Evolutionary conservation across 2,329 filamentous ascomycete species (phyloP), one percentile per base, ranked within the genome.

Genomic region (Aspergillus sp.): DNA sequence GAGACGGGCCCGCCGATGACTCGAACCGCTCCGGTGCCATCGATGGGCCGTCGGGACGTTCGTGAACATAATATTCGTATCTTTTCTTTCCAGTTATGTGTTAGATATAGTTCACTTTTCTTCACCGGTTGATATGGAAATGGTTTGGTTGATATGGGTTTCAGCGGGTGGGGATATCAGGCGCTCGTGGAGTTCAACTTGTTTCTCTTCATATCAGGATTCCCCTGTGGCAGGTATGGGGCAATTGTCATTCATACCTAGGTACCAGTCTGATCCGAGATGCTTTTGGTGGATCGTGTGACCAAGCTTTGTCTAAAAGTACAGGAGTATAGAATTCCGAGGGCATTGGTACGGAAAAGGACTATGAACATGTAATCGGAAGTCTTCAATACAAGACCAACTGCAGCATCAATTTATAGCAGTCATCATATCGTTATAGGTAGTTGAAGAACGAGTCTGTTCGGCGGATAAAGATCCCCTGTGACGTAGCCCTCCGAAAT

Each of bases 1-100:
- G 67, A 47, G 56, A 69, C 40, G 63, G 59, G 47, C 58, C 58
- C 20, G 59, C 57, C 20, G 55, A 67, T n/a, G 62, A 63, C 19
- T 48, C 55, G 21, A 58, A 58, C 19, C 57, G 58, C 16, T 55
- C 58, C n/a, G 60, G 64, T 16, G 50, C 49, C 21, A 11, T 55
- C 41, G 60, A 65, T 46, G 58, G 57, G 5, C 49, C 60, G 1
- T 31, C 34, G 45, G 49, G 55, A 21, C 52, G 47, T 20, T 41
- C 55, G 42, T 64, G 23, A 50, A 53, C 11, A 25, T 36, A 9
- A n/a, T 38, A 29, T 46, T 45, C 19, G 44, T 38, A 21, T 25
- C 47, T 46, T 34, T 42, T n/a, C 36, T 50, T 56, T 56, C 45
- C 49, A 29, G 21, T 49, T 38, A 20, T 62, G 48, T 62, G 41